These are phyloP conservation scores for Coelastrella sp. DNA, from an alignment of 139 green algal species.

Conservation along the genomic window DNA sequence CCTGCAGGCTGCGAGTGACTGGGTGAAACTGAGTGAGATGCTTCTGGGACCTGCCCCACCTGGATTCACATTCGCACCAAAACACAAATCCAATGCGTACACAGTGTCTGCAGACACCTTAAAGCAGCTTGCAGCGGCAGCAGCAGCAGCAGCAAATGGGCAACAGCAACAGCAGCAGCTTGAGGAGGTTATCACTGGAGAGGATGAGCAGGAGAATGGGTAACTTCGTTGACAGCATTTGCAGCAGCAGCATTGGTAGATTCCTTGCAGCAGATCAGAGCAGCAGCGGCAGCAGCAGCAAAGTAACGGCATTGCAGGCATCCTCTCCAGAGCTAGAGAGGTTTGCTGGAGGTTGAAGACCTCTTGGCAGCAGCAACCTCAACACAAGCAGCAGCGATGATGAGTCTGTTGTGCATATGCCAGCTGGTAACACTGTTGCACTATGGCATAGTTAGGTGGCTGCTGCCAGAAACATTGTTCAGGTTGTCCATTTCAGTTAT, in stretches of 20 bases:
- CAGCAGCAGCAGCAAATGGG: not conserved
- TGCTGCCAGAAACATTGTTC: no score
- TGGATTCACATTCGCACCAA: constrained; percentile 87
- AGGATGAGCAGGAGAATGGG: constrained; percentile 36
- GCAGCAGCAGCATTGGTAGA: no score
- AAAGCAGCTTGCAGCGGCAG: not conserved
- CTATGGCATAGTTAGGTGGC: no score
- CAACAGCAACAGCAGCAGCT: no score
- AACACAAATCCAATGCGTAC: constrained; percentile 88
- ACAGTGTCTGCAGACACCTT: not conserved
- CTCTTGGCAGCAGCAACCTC: no score
- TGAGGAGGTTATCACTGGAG: not conserved
- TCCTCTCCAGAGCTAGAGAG: no score
- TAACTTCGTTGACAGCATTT: not conserved
- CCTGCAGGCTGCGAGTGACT: constrained; percentile 56
- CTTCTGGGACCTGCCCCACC: constrained; percentile 85
- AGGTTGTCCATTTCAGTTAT: no score
- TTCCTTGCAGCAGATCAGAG: not conserved
- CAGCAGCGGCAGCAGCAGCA: not conserved
- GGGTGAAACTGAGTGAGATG: constrained; percentile 92
- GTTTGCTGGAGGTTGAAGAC: no score
- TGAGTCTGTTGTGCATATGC: no score
- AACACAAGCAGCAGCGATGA: no score
- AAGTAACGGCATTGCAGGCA: no score
- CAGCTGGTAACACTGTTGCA: no score